Percentiles rank a stretch among this genome's conserved stretches.
Conservation (phyloP, 1,139 yeast species). For the Sugiyamaella novakii region DNA sequence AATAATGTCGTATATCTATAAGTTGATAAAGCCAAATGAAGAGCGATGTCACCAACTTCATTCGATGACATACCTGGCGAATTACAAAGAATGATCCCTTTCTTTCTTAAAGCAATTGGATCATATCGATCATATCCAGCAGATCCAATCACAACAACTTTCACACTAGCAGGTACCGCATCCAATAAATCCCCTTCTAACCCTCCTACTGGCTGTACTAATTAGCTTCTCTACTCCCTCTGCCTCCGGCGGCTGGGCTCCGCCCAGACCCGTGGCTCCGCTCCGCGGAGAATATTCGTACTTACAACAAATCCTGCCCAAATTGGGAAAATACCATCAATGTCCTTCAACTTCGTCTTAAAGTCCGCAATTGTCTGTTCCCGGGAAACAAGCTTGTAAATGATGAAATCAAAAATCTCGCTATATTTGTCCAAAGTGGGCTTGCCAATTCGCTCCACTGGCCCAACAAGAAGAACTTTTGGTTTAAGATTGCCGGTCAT, state of each 20-base stretch:
- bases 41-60: slow-evolving; percentile 79
- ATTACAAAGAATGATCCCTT: slow-evolving; percentile 61
- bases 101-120: slow-evolving; percentile 44
- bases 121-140: slow-evolving; percentile 73
- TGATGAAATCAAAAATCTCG: slow-evolving; percentile 14
- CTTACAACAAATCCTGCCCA: slow-evolving; percentile 27
- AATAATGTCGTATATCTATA: slow-evolving; percentile 62
- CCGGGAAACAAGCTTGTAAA: slow-evolving; percentile 19
- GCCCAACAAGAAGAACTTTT: slow-evolving; percentile 18
- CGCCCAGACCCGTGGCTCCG: neutral
- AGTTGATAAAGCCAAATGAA: slow-evolving; percentile 59
- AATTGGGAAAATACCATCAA: slow-evolving; percentile 36
- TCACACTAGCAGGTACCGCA: slow-evolving; percentile 54
- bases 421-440: slow-evolving; percentile 10
- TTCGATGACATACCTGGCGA: slow-evolving; percentile 55
- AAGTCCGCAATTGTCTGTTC: slow-evolving; percentile 37
- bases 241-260: neutral
- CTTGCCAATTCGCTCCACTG: slow-evolving; percentile 2
- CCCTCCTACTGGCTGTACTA: slow-evolving; percentile 31
- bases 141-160: slow-evolving; percentile 63
- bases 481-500: slow-evolving; percentile 17
- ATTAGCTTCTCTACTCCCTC: neutral
- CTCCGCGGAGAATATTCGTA: neutral
- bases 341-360: slow-evolving; percentile 34
- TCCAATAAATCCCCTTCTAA: slow-evolving; percentile 48